Evolutionary conservation across 176 grass and related monocot species (phyloP).

Genomic region (Saccharum officinarum): DNA sequence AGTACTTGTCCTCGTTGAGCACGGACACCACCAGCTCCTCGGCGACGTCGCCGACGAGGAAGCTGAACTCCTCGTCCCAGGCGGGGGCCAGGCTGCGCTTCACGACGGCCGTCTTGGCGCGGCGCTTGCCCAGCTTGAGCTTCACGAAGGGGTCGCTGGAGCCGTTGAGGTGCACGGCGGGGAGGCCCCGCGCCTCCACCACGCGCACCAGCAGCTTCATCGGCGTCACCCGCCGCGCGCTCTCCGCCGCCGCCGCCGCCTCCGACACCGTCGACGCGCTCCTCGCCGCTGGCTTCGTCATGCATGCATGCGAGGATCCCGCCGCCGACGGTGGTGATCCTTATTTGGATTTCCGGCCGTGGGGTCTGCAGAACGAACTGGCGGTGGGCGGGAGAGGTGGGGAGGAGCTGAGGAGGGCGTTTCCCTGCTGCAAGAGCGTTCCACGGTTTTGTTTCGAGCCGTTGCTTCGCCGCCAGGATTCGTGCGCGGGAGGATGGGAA

Average conservation of each 20-base stretch:
- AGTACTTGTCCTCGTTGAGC: slow-evolving; percentile 95
- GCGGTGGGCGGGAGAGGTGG: no score
- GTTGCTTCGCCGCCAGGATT: not conserved
- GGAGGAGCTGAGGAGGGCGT: no score
- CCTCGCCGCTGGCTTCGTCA: slow-evolving; percentile 31
- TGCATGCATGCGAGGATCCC: not conserved
- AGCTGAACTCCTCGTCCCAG: slow-evolving; percentile 93
- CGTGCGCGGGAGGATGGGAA: not conserved
- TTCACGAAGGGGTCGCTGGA: slow-evolving; percentile 87
- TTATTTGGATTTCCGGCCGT: no score
- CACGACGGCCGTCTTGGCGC: slow-evolving; percentile 76
- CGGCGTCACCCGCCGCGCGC: slow-evolving; percentile 12
- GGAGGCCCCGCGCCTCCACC: slow-evolving; percentile 76
- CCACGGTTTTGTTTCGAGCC: not conserved
- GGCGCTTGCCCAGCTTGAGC: slow-evolving; percentile 80
- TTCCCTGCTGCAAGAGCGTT: slow-evolving; percentile 9
- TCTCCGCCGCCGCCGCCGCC: slow-evolving; percentile 16
- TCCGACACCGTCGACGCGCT: slow-evolving; percentile 18
- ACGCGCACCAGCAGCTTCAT: slow-evolving; percentile 91
- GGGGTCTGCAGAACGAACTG: no score
- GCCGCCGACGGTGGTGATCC: not conserved
- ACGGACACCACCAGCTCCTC: slow-evolving; percentile 72
- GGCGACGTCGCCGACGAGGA: slow-evolving; percentile 70
- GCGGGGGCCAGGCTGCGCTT: slow-evolving; percentile 69
- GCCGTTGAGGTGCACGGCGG: slow-evolving; percentile 66